These are phyloP conservation scores for Spergularia marina DNA, from an alignment of 148 eudicot species.

Conservation along the genomic window DNA sequence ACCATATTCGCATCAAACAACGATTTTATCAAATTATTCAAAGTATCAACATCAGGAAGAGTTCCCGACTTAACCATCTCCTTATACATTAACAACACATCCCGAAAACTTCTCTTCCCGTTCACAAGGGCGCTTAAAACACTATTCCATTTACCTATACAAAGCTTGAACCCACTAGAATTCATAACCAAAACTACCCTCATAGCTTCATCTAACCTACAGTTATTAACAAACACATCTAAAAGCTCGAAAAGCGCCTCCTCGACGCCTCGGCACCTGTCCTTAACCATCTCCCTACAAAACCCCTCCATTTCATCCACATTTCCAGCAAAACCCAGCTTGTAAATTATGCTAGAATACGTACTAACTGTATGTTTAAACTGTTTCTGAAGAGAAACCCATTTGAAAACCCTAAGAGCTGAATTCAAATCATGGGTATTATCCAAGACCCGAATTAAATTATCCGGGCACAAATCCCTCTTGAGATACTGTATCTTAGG, in stretches of 20 bases:
- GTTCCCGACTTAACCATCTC: slow-evolving; percentile 67
- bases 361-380: slow-evolving; percentile 54
- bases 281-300: slow-evolving; percentile 56
- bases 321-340: slow-evolving; percentile 61
- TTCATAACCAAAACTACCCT: slow-evolving; percentile 43
- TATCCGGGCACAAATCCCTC: slow-evolving; percentile 51
- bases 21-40: slow-evolving; percentile 58
- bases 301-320: slow-evolving; percentile 60
- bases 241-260: slow-evolving; percentile 39
- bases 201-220: slow-evolving; percentile 52
- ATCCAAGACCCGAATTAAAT: slow-evolving; percentile 47
- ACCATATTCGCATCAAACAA: slow-evolving; percentile 48
- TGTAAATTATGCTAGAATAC: slow-evolving; percentile 45
- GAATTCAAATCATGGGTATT: slow-evolving; percentile 49
- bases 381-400: slow-evolving; percentile 62
- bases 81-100: slow-evolving; percentile 59
- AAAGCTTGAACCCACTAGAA: slow-evolving; percentile 37
- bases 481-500: slow-evolving; percentile 41
- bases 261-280: slow-evolving; percentile 37
- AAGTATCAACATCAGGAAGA: slow-evolving; percentile 48
- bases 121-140: slow-evolving; percentile 54
- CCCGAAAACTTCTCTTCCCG: slow-evolving; percentile 44
- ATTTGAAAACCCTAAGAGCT: slow-evolving; percentile 60
- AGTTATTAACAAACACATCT: slow-evolving; percentile 45
- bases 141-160: slow-evolving; percentile 38